Evolutionary conservation across 164 flowering plant genomes (phyloP).

Genomic region (Nelumbo lutea): DNA sequence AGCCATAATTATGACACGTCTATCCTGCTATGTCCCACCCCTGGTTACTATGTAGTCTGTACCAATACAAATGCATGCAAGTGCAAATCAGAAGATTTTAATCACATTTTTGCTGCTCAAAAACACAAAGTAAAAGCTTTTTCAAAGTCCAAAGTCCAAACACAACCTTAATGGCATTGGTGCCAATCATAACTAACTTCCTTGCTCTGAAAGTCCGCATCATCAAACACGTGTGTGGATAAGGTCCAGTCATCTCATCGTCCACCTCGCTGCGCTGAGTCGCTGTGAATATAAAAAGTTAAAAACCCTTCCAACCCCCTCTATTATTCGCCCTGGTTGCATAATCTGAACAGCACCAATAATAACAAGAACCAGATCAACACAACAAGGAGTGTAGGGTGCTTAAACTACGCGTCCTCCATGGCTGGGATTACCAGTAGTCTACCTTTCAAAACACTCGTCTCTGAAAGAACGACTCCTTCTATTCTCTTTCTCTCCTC

Average conservation of each 20-base stretch:
- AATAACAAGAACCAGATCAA: not conserved
- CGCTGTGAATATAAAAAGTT: not conserved
- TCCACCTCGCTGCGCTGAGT: not conserved
- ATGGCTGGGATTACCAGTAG: slow-evolving; percentile 52
- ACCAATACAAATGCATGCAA: too few relatives aligned
- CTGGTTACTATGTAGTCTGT: too few relatives aligned
- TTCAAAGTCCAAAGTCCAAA: too few relatives aligned
- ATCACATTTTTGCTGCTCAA: too few relatives aligned
- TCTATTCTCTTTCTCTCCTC: slow-evolving; percentile 19
- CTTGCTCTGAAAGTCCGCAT: too few relatives aligned
- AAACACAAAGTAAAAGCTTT: too few relatives aligned
- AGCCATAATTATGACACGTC: too few relatives aligned
- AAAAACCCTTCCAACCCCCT: not conserved
- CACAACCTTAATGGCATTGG: too few relatives aligned
- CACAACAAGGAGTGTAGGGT: not conserved
- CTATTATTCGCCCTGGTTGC: not conserved
- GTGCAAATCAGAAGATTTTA: too few relatives aligned
- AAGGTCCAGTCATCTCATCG: not conserved
- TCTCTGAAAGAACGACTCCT: slow-evolving; percentile 14
- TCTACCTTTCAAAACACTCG: slow-evolving; percentile 27
- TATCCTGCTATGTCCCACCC: too few relatives aligned
- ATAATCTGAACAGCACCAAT: too few relatives aligned
- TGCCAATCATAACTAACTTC: too few relatives aligned
- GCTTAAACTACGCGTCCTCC: slow-evolving; percentile 1
- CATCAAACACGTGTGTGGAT: not conserved